Evolutionary conservation across 2,329 filamentous ascomycete genomes (phyloP).

Genomic region (Sporothrix inflata): DNA sequence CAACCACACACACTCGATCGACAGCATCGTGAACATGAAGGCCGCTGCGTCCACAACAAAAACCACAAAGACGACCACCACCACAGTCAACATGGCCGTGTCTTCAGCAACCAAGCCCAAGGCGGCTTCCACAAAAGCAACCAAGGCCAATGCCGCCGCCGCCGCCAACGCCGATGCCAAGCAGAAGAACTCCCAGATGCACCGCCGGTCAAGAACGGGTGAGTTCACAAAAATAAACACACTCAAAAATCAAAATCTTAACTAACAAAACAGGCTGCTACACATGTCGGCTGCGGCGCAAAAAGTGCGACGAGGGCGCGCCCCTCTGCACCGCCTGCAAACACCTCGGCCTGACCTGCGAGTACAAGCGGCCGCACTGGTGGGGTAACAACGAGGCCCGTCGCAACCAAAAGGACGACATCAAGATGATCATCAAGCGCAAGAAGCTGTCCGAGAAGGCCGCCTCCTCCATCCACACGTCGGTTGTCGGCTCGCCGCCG

Average conservation of each 20-base stretch:
- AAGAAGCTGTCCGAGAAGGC: slow-evolving; percentile 90
- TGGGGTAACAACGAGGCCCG: slow-evolving; percentile 93
- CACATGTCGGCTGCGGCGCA: slow-evolving; percentile 67
- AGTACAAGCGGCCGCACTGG: slow-evolving; percentile 97
- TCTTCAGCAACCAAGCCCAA: slow-evolving; percentile 63
- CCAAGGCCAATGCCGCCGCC: slow-evolving; percentile 48
- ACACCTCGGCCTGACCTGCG: slow-evolving; percentile 80
- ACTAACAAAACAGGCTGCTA: slow-evolving; percentile 59
- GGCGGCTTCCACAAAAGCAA: slow-evolving; percentile 47
- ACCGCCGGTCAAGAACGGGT: slow-evolving; percentile 94
- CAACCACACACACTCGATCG: slow-evolving; percentile 49
- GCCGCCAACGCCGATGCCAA: slow-evolving; percentile 45
- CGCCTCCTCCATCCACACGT: slow-evolving; percentile 35
- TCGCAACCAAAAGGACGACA: slow-evolving; percentile 84
- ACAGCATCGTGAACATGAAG: slow-evolving; percentile 48
- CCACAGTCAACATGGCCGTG: slow-evolving; percentile 63
- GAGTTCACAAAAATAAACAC: slow-evolving; percentile 42
- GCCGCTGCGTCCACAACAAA: slow-evolving; percentile 24
- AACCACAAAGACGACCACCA: slow-evolving; percentile 37
- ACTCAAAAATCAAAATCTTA: background rate
- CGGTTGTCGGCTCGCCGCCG: slow-evolving; percentile 66
- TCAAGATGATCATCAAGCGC: slow-evolving; percentile 97
- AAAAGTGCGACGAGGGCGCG: slow-evolving; percentile 70
- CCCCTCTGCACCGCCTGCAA: slow-evolving; percentile 68
- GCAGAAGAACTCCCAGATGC: slow-evolving; percentile 76